Evolutionary conservation across 2,329 filamentous ascomycete genomes (phyloP).

Genomic region (Xylaria hypoxylon): DNA sequence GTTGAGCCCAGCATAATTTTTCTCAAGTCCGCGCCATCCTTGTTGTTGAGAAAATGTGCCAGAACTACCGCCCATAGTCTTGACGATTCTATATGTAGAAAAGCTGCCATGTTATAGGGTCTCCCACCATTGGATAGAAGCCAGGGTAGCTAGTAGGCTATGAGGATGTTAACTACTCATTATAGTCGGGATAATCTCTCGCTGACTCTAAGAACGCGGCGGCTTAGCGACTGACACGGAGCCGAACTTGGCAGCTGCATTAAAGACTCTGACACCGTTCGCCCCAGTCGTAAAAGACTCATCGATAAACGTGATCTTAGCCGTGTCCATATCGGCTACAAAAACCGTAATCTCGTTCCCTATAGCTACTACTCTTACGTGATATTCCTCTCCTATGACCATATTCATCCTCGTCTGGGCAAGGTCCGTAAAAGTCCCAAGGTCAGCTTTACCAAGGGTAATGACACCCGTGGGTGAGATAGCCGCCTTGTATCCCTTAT

Average conservation of each 20-base stretch:
- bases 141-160: neutral
- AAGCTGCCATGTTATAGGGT: neutral
- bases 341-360: constrained; percentile 46
- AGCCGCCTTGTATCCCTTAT: constrained; percentile 32
- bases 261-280: constrained; percentile 45
- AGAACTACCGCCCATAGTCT: neutral
- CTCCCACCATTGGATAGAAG: neutral
- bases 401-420: constrained; percentile 31
- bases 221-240: constrained; percentile 46
- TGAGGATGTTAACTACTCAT: neutral
- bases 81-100: neutral
- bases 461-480: constrained; percentile 29
- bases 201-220: neutral
- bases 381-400: constrained; percentile 40
- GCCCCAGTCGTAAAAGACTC: constrained; percentile 40
- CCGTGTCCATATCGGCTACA: constrained; percentile 42
- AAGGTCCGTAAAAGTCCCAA: constrained; percentile 24
- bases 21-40: too few relatives aligned
- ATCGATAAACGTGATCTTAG: constrained; percentile 43
- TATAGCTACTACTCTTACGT: constrained; percentile 45
- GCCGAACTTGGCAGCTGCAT: constrained; percentile 41
- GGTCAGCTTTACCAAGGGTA: constrained; percentile 28
- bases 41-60: too few relatives aligned
- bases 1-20: too few relatives aligned
- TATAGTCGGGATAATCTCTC: neutral